Conservation (phyloP, 148 eudicot species). For the Chenopodium formosanum region DNA sequence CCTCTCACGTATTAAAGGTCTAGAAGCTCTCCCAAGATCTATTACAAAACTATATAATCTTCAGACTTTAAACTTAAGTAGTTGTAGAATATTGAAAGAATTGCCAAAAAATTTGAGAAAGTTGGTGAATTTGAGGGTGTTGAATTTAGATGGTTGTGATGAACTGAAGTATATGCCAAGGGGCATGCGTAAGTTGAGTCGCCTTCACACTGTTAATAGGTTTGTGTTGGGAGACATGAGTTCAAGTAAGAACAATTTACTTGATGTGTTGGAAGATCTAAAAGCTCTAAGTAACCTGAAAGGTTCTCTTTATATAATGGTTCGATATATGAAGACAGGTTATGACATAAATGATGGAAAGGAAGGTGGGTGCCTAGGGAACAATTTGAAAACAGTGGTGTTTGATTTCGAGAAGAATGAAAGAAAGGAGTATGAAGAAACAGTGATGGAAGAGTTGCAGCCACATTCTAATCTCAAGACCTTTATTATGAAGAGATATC, state of each 20-base stretch:
- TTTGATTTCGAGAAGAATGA: neutral
- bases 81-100: too few species aligned
- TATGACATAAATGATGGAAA: too few species aligned
- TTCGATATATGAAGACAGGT: too few species aligned
- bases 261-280: neutral
- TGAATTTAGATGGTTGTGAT: accelerated
- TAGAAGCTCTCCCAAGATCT: too few species aligned
- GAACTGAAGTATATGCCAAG: too few species aligned
- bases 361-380: constrained; percentile 1
- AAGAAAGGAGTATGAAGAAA: neutral
- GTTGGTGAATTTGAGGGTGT: too few species aligned
- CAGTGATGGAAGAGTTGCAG: constrained; percentile 20
- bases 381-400: neutral
- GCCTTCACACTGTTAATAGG: accelerated
- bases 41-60: too few species aligned
- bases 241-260: neutral
- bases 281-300: neutral
- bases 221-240: neutral
- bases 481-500: neutral
- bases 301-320: neutral
- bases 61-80: too few species aligned
- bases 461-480: constrained; percentile 15
- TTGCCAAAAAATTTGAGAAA: too few species aligned
- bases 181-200: too few species aligned
- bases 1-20: accelerated